Evolutionary conservation across 352 stramenopile species (phyloP).

Genomic region (Phytopythium kandeliae): DNA sequence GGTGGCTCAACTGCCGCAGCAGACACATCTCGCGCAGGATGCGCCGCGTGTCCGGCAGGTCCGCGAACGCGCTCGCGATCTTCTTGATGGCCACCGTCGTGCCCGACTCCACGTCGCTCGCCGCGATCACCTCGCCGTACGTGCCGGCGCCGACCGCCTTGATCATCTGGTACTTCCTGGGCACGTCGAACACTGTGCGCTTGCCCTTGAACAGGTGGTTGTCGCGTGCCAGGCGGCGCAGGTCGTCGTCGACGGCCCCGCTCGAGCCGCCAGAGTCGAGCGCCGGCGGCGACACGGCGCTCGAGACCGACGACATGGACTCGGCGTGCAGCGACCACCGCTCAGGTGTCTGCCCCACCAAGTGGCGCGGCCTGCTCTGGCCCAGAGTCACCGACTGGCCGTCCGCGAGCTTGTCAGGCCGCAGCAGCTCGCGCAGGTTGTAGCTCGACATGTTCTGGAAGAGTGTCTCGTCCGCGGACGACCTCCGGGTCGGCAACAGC

Average conservation of each 20-base stretch:
- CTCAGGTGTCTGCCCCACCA: constrained; percentile 12
- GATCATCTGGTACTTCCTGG: constrained; percentile 76
- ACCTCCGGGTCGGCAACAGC: constrained; percentile 10
- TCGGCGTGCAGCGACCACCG: constrained; percentile 7
- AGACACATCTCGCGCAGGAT: constrained; percentile 95
- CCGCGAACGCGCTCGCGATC: constrained; percentile 79
- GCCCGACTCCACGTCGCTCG: constrained; percentile 69
- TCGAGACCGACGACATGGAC: neutral
- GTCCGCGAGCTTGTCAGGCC: constrained; percentile 28
- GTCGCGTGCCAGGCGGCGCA: constrained; percentile 34
- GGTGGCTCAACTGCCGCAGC: constrained; percentile 79
- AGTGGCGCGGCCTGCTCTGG: constrained; percentile 11
- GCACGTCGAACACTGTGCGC: constrained; percentile 66
- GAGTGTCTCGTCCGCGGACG: constrained; percentile 39
- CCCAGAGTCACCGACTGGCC: constrained; percentile 19
- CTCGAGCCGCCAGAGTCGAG: constrained; percentile 1
- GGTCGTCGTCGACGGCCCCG: constrained; percentile 10
- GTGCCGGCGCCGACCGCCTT: constrained; percentile 76
- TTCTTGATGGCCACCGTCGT: constrained; percentile 95
- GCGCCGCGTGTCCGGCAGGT: constrained; percentile 81
- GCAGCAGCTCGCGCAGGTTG: constrained; percentile 49
- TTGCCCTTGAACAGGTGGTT: constrained; percentile 70
- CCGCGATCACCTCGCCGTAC: constrained; percentile 79
- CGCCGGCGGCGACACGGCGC: neutral
- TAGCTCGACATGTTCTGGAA: constrained; percentile 53